Evolutionary conservation across 805 yeast species (phyloP).

Genomic region (Ogataea henricii): DNA sequence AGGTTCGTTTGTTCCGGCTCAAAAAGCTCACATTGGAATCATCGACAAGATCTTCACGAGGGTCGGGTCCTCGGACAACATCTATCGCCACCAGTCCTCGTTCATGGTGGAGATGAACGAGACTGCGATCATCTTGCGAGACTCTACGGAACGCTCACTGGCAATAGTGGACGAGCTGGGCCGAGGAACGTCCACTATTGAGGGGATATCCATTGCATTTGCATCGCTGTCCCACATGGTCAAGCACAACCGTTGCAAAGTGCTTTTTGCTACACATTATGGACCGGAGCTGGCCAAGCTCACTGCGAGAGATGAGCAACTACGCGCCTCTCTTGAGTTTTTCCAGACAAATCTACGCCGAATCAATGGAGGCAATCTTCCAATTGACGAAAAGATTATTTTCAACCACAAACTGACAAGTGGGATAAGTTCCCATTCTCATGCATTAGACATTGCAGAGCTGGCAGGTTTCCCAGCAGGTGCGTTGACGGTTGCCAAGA

Average conservation of each 20-base stretch:
- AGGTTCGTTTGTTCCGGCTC: slow-evolving; percentile 74
- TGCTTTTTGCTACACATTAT: slow-evolving; percentile 91
- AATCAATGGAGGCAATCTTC: slow-evolving; percentile 17
- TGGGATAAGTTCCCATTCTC: slow-evolving; percentile 75
- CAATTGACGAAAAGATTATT: slow-evolving; percentile 35
- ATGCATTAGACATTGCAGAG: slow-evolving; percentile 75
- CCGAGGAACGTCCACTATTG: slow-evolving; percentile 82
- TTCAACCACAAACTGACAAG: slow-evolving; percentile 59
- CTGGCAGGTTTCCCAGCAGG: slow-evolving; percentile 74
- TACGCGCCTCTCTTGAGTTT: slow-evolving; percentile 27
- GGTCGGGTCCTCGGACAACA: slow-evolving; percentile 83
- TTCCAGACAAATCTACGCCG: slow-evolving; percentile 29
- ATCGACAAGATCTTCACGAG: slow-evolving; percentile 81
- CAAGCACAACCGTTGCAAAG: slow-evolving; percentile 58
- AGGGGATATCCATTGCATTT: slow-evolving; percentile 84
- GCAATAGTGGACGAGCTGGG: slow-evolving; percentile 89
- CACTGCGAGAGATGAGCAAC: slow-evolving; percentile 34
- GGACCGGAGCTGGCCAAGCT: slow-evolving; percentile 54
- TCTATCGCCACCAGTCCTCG: slow-evolving; percentile 77
- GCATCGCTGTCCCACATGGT: slow-evolving; percentile 65
- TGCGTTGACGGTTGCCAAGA: slow-evolving; percentile 56
- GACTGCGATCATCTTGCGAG: slow-evolving; percentile 65
- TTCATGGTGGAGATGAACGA: slow-evolving; percentile 94
- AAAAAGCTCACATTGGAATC: slow-evolving; percentile 61
- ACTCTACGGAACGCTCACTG: slow-evolving; percentile 66